A percentile compares a stretch with the other conserved stretches of the same genome.
Evolutionary conservation across 176 grass and related monocot species (phyloP).

Genomic region (Paspalum notatum): DNA sequence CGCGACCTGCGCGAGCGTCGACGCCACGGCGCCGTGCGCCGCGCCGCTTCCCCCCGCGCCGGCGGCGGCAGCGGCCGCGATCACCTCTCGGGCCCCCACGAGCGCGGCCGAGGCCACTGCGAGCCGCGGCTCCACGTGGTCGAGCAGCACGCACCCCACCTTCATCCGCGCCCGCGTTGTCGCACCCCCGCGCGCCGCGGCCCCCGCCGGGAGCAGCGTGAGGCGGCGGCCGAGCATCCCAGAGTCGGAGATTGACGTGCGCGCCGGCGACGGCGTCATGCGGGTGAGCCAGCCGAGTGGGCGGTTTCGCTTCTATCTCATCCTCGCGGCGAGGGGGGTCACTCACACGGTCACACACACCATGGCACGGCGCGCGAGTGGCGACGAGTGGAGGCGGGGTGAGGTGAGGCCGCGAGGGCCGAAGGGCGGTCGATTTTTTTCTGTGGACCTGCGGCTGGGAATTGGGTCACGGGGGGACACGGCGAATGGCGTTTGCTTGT

Average conservation of each 20-base stretch:
- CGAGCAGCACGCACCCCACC: slow-evolving; percentile 67
- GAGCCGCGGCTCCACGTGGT: slow-evolving; percentile 62
- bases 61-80: slow-evolving; percentile 65
- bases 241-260: slow-evolving; percentile 51
- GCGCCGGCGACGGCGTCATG: slow-evolving; percentile 60
- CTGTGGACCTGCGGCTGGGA: slow-evolving; percentile 62
- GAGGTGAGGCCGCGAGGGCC: background rate
- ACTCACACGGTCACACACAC: slow-evolving; percentile 29
- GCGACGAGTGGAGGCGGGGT: slow-evolving; percentile 14
- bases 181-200: slow-evolving; percentile 22
- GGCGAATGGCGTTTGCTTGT: slow-evolving; percentile 9
- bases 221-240: slow-evolving; percentile 66
- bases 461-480: slow-evolving; percentile 6
- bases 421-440: slow-evolving; percentile 27
- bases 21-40: slow-evolving; percentile 79
- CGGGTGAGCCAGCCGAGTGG: background rate
- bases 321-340: slow-evolving; percentile 33
- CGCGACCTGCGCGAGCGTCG: slow-evolving; percentile 80
- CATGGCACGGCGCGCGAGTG: slow-evolving; percentile 28
- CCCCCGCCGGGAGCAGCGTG: slow-evolving; percentile 42
- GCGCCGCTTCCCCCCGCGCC: slow-evolving; percentile 53
- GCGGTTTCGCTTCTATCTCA: slow-evolving; percentile 43
- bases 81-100: slow-evolving; percentile 68
- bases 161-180: slow-evolving; percentile 50
- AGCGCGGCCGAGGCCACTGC: slow-evolving; percentile 65